phyloP scores from a whole-genome alignment of 768 basidiomycete species.

The Leccinum olivaceopallidum region DNA sequence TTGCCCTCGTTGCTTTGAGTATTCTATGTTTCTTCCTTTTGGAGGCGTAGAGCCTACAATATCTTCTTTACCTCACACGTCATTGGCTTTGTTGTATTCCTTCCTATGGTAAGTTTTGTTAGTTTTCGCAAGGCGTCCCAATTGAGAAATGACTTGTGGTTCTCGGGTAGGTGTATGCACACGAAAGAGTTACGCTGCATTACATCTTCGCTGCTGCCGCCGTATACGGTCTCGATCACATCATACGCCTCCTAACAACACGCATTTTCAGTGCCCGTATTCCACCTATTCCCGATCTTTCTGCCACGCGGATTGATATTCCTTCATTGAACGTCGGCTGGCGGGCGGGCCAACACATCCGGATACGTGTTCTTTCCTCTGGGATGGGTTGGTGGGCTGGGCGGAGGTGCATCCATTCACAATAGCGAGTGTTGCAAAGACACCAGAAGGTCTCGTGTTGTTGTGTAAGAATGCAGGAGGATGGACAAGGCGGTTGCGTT shows the following conservation, averaged over 20 bases:
- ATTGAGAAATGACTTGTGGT: constrained; percentile 1
- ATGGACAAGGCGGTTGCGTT: constrained; percentile 42
- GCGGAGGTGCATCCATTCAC: constrained; percentile 55
- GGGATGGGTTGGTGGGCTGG: constrained; percentile 42
- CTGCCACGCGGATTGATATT: constrained; percentile 47
- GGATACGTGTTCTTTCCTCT: constrained; percentile 45
- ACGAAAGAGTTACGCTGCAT: constrained; percentile 33
- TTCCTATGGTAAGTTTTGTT: constrained; percentile 35
- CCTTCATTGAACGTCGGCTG: constrained; percentile 50
- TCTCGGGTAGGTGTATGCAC: constrained; percentile 26
- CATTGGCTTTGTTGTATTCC: constrained; percentile 40
- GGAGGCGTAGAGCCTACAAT: constrained; percentile 44
- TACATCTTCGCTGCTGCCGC: constrained; percentile 42
- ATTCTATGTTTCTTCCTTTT: constrained; percentile 39
- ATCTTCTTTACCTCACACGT: constrained; percentile 46
- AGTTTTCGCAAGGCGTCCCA: constrained; percentile 11
- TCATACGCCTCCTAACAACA: constrained; percentile 47
- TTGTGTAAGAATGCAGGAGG: constrained; percentile 50
- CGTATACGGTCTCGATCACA: constrained; percentile 46
- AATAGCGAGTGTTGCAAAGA: constrained; percentile 44
- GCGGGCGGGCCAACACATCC: constrained; percentile 62
- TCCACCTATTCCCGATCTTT: constrained; percentile 44
- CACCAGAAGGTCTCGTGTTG: constrained; percentile 47
- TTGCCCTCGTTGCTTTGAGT: constrained; percentile 37
- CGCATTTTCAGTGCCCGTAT: constrained; percentile 46